Evolutionary conservation across 176 grass and related monocot genomes (phyloP).

Genomic region (Juncus effusus): DNA sequence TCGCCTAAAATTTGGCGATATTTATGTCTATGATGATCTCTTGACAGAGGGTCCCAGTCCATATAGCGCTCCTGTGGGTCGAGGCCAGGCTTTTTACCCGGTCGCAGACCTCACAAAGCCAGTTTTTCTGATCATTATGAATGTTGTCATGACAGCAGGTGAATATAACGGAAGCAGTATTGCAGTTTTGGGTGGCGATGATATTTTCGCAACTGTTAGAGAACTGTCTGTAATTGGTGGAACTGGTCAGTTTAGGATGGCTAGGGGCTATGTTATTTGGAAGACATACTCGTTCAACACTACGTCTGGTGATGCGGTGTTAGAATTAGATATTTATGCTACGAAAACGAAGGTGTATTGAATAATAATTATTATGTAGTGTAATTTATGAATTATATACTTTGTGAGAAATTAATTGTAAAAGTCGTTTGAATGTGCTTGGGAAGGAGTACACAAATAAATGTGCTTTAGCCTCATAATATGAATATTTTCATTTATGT

Average conservation of each 20-base stretch:
- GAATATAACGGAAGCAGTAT: slow-evolving; percentile 2
- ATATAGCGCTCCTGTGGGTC: neutral
- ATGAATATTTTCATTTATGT: too few species aligned
- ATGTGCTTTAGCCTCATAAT: too few species aligned
- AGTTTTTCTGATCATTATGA: neutral
- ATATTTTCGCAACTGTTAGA: neutral
- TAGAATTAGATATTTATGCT: slow-evolving; percentile 4
- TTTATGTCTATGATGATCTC: neutral
- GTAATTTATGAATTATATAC: too few species aligned
- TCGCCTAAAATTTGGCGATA: neutral
- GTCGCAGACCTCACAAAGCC: neutral
- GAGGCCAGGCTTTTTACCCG: slow-evolving; percentile 2
- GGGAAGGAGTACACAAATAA: too few species aligned
- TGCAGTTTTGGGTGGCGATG: neutral
- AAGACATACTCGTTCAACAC: neutral
- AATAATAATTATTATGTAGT: neutral
- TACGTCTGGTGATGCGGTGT: neutral
- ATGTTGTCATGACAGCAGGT: slow-evolving; percentile 1
- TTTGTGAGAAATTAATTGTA: too few species aligned
- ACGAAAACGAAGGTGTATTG: neutral
- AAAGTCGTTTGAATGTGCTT: too few species aligned
- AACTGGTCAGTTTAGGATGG: neutral
- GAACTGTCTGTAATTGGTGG: neutral
- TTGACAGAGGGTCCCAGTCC: neutral
- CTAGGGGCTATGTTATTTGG: neutral